Conservation (phyloP, 805 yeast species). For the Candida schatavii region DNA sequence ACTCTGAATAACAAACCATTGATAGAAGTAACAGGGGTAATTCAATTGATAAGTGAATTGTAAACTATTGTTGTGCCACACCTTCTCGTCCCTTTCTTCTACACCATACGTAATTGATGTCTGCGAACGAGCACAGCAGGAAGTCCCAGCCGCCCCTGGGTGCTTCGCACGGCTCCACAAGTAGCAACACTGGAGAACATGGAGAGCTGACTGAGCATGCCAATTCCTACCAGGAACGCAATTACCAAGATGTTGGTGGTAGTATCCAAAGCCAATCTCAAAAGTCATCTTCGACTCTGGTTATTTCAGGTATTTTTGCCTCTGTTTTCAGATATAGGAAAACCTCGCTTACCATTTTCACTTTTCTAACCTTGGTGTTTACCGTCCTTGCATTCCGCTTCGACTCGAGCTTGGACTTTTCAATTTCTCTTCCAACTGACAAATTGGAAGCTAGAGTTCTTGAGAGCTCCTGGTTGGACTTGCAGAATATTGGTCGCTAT, state of each 20-base stretch:
- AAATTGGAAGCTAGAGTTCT: conserved; percentile 35
- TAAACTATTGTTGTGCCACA: too few species aligned
- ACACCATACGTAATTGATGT: too few species aligned
- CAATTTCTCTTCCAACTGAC: conserved; percentile 43
- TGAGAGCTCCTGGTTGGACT: conserved; percentile 60
- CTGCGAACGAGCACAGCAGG: too few species aligned
- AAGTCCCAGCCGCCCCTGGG: too few species aligned
- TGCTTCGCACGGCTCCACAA: background rate
- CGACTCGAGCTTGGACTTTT: conserved; percentile 35
- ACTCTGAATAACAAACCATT: too few species aligned
- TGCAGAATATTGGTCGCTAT: conserved; percentile 62
- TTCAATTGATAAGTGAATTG: too few species aligned
- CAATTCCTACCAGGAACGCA: background rate
- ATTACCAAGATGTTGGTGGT: too few species aligned
- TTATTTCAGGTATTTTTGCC: conserved; percentile 31
- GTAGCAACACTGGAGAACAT: background rate
- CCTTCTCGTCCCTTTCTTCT: too few species aligned
- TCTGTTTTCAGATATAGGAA: conserved; percentile 69
- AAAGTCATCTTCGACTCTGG: background rate
- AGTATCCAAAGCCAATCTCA: background rate
- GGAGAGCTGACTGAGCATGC: background rate
- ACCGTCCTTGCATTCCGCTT: conserved; percentile 37
- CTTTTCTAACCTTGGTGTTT: conserved; percentile 44
- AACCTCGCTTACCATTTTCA: conserved; percentile 60
- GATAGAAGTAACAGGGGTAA: too few species aligned